These are phyloP conservation scores for Austroboletus eburneus DNA, from an alignment of 768 basidiomycete genomes.

Conservation along the genomic window DNA sequence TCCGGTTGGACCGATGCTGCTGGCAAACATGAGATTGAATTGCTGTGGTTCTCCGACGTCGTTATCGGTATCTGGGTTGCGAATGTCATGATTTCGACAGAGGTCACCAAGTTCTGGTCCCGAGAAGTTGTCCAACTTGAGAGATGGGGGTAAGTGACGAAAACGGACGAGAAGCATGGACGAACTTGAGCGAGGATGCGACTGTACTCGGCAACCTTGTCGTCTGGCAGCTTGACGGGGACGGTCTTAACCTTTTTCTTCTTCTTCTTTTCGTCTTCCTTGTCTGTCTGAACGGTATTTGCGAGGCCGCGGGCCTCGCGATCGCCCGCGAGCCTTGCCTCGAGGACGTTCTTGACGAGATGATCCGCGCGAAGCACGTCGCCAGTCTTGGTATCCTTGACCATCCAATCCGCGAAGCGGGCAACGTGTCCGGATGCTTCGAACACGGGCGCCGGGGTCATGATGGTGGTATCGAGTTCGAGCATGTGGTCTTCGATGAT, in stretches of 20 bases:
- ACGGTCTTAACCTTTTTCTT: slow-evolving; percentile 67
- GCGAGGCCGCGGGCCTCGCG: slow-evolving; percentile 78
- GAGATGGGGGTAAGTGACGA: neutral
- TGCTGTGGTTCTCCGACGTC: slow-evolving; percentile 88
- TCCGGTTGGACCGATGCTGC: slow-evolving; percentile 95
- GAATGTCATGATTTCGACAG: slow-evolving; percentile 72
- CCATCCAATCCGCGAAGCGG: slow-evolving; percentile 99
- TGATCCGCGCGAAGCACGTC: slow-evolving; percentile 97
- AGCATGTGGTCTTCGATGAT: slow-evolving; percentile 99
- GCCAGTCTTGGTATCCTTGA: slow-evolving; percentile 91
- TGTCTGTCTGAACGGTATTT: slow-evolving; percentile 52
- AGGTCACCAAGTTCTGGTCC: slow-evolving; percentile 87
- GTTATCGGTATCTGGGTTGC: slow-evolving; percentile 90
- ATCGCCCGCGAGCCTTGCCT: slow-evolving; percentile 86
- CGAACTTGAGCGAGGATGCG: slow-evolving; percentile 81
- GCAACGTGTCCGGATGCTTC: slow-evolving; percentile 98
- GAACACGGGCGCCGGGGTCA: slow-evolving; percentile 93
- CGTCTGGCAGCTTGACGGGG: slow-evolving; percentile 71
- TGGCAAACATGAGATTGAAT: slow-evolving; percentile 99
- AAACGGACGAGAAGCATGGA: slow-evolving; percentile 1
- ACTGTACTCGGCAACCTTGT: slow-evolving; percentile 74
- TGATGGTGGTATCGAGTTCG: slow-evolving; percentile 96
- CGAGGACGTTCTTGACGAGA: slow-evolving; percentile 87
- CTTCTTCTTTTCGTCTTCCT: slow-evolving; percentile 48
- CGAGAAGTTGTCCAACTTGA: slow-evolving; percentile 73